Conservation (phyloP, 768 basidiomycete species). For the Xerocomellus intermedius region DNA sequence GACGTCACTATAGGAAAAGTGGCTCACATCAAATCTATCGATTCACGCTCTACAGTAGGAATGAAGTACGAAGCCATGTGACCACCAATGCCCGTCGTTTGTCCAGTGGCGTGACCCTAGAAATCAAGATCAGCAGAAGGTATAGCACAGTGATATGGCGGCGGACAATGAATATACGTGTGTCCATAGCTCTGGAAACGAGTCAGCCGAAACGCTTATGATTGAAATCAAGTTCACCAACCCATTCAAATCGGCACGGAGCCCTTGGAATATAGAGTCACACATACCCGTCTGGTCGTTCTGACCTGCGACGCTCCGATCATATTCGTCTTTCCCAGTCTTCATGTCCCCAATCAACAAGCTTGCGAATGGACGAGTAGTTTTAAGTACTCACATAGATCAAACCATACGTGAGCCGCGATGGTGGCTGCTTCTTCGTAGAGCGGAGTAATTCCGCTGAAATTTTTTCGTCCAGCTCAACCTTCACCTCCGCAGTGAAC, state of each 20-base stretch:
- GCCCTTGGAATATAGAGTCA: slow-evolving; percentile 3
- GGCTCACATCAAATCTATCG: neutral
- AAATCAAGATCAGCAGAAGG: neutral
- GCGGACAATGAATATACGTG: slow-evolving; percentile 79
- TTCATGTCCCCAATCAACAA: neutral
- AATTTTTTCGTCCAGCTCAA: neutral
- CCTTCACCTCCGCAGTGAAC: slow-evolving; percentile 21
- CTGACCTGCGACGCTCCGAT: neutral
- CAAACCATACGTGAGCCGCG: neutral
- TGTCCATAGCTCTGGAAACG: slow-evolving; percentile 49
- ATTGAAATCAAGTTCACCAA: neutral
- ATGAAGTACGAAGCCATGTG: neutral
- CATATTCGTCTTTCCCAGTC: slow-evolving; percentile 8
- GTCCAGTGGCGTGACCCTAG: slow-evolving; percentile 21
- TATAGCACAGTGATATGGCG: too few relatives aligned
- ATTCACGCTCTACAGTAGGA: neutral
- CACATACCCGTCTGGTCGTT: neutral
- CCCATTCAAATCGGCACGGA: slow-evolving; percentile 10
- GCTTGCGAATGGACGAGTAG: too few relatives aligned
- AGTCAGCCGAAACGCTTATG: slow-evolving; percentile 3
- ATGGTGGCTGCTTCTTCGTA: slow-evolving; percentile 2
- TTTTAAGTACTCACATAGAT: slow-evolving; percentile 1
- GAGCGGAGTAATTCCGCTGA: neutral
- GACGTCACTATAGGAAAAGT: neutral
- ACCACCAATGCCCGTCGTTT: neutral